Conservation (phyloP, 179 eudicot genomes). For the Silene noctiflora region DNA sequence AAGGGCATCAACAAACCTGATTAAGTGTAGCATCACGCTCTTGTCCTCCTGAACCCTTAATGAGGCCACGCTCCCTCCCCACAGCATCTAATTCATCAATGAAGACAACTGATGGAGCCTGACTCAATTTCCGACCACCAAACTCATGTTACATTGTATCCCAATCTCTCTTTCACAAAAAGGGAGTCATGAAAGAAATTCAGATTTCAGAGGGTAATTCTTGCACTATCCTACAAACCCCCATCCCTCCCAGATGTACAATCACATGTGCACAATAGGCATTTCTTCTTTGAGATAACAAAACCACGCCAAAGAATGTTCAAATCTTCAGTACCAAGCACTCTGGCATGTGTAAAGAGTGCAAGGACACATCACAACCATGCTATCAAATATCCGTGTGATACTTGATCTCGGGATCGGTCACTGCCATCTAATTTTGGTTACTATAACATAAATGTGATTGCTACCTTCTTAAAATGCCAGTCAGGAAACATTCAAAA, state of each 20-base stretch:
- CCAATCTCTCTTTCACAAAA: neutral
- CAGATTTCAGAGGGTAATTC: neutral
- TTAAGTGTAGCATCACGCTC: conserved; percentile 97
- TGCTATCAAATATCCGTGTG: no score
- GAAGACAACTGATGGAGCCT: conserved; percentile 98
- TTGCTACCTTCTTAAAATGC: no score
- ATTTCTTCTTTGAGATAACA: neutral
- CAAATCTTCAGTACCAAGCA: neutral
- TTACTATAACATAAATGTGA: no score
- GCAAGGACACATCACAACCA: no score
- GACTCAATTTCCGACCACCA: conserved; percentile 23
- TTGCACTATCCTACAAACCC: neutral
- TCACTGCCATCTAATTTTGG: no score
- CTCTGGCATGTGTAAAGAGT: neutral
- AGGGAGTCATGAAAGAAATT: neutral
- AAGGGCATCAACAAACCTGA: conserved; percentile 49
- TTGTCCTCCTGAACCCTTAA: conserved; percentile 95
- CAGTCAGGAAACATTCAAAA: no score
- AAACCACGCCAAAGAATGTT: neutral
- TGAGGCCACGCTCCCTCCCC: conserved; percentile 93
- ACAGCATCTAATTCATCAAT: conserved; percentile 98
- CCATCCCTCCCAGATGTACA: no score
- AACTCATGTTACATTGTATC: conserved; percentile 14
- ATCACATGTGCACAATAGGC: neutral
- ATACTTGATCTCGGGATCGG: no score